A percentile compares a stretch with the other conserved stretches of the same genome.
Evolutionary conservation across 345 rosid species (phyloP).

Genomic region (Litchi chinensis): DNA sequence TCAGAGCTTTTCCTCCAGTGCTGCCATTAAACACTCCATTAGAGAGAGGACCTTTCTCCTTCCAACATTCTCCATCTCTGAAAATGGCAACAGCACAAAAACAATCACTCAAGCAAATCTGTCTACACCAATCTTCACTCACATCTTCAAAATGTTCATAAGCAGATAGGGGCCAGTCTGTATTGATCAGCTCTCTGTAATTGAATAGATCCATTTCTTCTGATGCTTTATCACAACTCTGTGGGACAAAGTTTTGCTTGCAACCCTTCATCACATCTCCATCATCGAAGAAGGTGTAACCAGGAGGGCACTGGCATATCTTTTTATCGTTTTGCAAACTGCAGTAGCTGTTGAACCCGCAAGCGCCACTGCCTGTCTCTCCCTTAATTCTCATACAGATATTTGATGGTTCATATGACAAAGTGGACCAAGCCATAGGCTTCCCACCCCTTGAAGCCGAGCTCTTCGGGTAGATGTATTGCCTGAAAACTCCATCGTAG

Average conservation of each 20-base stretch:
- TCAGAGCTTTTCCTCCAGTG: constrained; percentile 27
- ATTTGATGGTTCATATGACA: constrained; percentile 21
- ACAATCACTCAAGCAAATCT: constrained; percentile 40
- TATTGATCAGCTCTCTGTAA: constrained; percentile 20
- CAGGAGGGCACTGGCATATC: constrained; percentile 26
- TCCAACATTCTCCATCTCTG: constrained; percentile 25
- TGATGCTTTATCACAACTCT: constrained; percentile 10
- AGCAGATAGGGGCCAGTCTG: constrained; percentile 29
- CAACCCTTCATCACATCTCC: constrained; percentile 21
- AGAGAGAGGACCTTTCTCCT: constrained; percentile 38
- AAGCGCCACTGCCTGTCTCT: constrained; percentile 21
- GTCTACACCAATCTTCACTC: constrained; percentile 38
- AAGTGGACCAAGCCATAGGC: constrained; percentile 23
- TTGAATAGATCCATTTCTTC: constrained; percentile 10
- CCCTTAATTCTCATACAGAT: neutral
- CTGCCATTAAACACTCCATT: constrained; percentile 28
- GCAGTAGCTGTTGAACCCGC: constrained; percentile 41
- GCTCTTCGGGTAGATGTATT: constrained; percentile 25
- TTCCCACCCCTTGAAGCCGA: neutral
- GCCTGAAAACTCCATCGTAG: constrained; percentile 32
- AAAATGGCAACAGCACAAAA: constrained; percentile 39
- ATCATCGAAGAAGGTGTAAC: constrained; percentile 14
- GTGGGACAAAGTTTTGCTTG: constrained; percentile 5
- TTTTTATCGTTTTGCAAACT: constrained; percentile 14
- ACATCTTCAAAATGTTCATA: constrained; percentile 23